Percentiles rank a stretch among this genome's conserved stretches.
phyloP scores from a whole-genome alignment of 2,329 filamentous ascomycete genomes.

The Aotearoamyces nothofagi region DNA sequence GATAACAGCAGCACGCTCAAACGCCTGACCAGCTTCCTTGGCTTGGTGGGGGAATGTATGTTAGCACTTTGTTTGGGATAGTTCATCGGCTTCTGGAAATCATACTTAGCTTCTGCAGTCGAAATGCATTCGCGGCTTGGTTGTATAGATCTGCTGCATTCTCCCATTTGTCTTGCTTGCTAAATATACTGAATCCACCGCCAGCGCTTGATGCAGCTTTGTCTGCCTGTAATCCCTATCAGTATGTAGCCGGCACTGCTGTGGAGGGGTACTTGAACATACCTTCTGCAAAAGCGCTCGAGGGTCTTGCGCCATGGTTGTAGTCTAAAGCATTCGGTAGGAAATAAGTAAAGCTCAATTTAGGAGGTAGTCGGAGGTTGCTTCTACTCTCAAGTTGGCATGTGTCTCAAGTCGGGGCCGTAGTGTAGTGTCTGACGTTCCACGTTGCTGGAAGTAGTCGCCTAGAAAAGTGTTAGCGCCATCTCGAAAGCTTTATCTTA shows the following conservation, averaged over 20 bases:
- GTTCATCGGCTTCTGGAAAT: constrained; percentile 5
- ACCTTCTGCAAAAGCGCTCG: constrained; percentile 69
- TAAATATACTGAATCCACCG: constrained; percentile 80
- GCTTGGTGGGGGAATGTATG: constrained; percentile 28
- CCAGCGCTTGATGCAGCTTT: constrained; percentile 62
- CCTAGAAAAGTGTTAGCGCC: not conserved
- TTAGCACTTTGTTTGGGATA: constrained; percentile 4
- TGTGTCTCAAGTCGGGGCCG: no score
- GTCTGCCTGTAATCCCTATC: constrained; percentile 59
- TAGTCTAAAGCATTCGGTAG: no score
- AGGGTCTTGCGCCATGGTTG: constrained; percentile 59
- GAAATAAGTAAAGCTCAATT: no score
- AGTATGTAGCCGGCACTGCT: no score
- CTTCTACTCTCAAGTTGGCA: no score
- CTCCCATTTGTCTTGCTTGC: constrained; percentile 76
- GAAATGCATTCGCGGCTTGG: constrained; percentile 83
- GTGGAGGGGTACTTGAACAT: constrained; percentile 15
- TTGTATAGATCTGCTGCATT: constrained; percentile 76
- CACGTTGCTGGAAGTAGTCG: no score
- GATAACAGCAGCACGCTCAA: constrained; percentile 73
- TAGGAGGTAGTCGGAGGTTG: no score
- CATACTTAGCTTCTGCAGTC: constrained; percentile 71
- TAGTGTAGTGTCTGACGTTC: no score
- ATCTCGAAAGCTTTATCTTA: constrained; percentile 1
- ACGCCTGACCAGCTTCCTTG: constrained; percentile 73